A percentile compares a stretch with the other conserved stretches of the same genome.
phyloP scores from a whole-genome alignment of 129 eudicot genomes.

The Gnaphalium uliginosum region DNA sequence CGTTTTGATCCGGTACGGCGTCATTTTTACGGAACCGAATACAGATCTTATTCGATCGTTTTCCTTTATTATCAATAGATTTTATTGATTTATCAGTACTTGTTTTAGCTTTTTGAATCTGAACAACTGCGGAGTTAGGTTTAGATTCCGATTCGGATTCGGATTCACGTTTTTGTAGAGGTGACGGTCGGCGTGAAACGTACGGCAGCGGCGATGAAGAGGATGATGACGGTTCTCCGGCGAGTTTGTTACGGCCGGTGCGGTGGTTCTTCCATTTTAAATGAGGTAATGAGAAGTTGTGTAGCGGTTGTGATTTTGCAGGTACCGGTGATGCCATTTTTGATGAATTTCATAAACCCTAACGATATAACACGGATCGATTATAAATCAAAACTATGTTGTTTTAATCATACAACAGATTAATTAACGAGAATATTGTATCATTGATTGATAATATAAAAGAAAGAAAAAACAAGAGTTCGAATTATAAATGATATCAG shows the following conservation, averaged over 20 bases:
- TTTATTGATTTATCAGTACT: conserved; percentile 16
- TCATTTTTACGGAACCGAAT: conserved; percentile 35
- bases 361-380: conserved; percentile 19
- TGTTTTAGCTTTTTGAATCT: conserved; percentile 18
- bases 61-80: conserved; percentile 20
- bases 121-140: conserved; percentile 12
- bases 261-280: conserved; percentile 67
- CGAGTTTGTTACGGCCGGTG: conserved; percentile 43
- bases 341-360: conserved; percentile 25
- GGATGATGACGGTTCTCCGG: conserved; percentile 31
- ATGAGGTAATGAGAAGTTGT: conserved; percentile 66
- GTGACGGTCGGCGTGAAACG: conserved; percentile 36
- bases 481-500: not conserved
- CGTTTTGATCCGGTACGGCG: conserved; percentile 7
- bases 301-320: conserved; percentile 67
- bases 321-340: conserved; percentile 65
- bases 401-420: conserved; percentile 13
- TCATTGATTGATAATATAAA: too few species aligned
- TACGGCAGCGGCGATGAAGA: conserved; percentile 32
- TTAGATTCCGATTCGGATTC: conserved; percentile 44
- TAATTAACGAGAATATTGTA: conserved; percentile 15
- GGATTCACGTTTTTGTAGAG: conserved; percentile 30
- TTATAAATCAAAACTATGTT: not conserved
- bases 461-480: too few species aligned
- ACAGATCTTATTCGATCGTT: conserved; percentile 42